phyloP scores from a whole-genome alignment of 805 yeast genomes.

The Saccharomycopsis javanensis region DNA sequence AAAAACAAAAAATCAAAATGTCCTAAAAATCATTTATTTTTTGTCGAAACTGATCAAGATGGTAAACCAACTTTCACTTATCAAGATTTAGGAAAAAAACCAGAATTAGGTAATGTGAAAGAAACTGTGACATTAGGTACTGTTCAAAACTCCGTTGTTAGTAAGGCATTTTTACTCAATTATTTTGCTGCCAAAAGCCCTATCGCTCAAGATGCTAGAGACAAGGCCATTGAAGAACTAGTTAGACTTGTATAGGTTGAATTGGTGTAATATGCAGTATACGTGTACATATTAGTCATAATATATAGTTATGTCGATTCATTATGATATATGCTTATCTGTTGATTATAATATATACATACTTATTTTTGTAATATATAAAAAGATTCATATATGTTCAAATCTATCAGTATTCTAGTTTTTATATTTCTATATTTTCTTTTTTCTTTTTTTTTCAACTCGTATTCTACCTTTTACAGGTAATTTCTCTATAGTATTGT shows the following conservation, averaged over 20 bases:
- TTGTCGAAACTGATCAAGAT: conserved; percentile 30
- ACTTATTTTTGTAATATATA: too few relatives aligned
- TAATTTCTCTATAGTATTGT: background rate
- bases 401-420: too few relatives aligned
- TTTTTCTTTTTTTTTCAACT: background rate
- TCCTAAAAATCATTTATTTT: conserved; percentile 41
- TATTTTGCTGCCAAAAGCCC: conserved; percentile 57
- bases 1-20: conserved; percentile 24
- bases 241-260: conserved; percentile 8
- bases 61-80: conserved; percentile 23
- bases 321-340: too few relatives aligned
- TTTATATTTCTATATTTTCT: background rate
- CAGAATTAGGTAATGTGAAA: conserved; percentile 18
- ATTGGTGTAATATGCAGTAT: too few relatives aligned
- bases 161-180: conserved; percentile 48
- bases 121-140: conserved; percentile 34
- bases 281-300: too few relatives aligned
- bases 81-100: conserved; percentile 20
- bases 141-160: conserved; percentile 42
- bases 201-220: conserved; percentile 42
- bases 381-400: too few relatives aligned
- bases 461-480: background rate
- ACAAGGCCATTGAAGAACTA: conserved; percentile 31
- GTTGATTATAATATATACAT: background rate
- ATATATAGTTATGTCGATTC: too few relatives aligned